Evolutionary conservation across 2,329 filamentous ascomycete species (phyloP), one percentile per base, ranked within the genome.

Genomic region (Pseudogymnoascus sp.): DNA sequence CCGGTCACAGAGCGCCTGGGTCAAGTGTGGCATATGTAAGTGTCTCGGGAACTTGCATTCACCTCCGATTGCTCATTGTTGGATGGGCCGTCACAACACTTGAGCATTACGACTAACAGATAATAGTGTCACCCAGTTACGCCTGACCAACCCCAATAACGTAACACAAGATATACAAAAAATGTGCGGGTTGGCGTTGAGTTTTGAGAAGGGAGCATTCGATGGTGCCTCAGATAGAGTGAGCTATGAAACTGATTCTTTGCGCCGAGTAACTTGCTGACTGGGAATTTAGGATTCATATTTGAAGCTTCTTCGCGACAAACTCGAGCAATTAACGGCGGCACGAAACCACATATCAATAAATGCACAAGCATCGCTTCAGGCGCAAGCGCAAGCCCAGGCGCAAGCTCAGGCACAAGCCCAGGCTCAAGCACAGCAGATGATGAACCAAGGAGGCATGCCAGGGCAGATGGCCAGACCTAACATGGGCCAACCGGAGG

Each of bases 401-500:
- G 72, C 67, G 7, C 72, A 74, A 60, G 72, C 72, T 1, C 71
- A 76, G 55, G 72, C 67, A 8, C 72, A 74, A 61, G 72, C 71
- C 23, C 73, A 73, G 60, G 68, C 72, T 6, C 70, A 72, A 59
- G 62, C 70, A 5, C 74, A 76, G 57, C 75, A 78, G 62, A 74
- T 83, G 73, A 77, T 82, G 74, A 80, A 75, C 61, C 77, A 77
- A 60, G 78, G 76, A 60, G 67, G 67, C 4, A 76, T 82, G 73
- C 78, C 79, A 61, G 74, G 73, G 10, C 76, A 80, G 63, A 78
- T 82, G 73, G 74, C 75, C 37, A 76, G 81, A 34, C 75, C 75
- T 10, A 65, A 67, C 60, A 76, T 80, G 71, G 75, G 74, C 0
- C 69, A 68, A 59, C 79, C 79, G 65, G 74, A 73, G 5, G 71